A percentile compares a stretch with the other conserved stretches of the same genome.
Evolutionary conservation across 306 rosid species (phyloP).

Genomic region (Spatholobus suberectus): DNA sequence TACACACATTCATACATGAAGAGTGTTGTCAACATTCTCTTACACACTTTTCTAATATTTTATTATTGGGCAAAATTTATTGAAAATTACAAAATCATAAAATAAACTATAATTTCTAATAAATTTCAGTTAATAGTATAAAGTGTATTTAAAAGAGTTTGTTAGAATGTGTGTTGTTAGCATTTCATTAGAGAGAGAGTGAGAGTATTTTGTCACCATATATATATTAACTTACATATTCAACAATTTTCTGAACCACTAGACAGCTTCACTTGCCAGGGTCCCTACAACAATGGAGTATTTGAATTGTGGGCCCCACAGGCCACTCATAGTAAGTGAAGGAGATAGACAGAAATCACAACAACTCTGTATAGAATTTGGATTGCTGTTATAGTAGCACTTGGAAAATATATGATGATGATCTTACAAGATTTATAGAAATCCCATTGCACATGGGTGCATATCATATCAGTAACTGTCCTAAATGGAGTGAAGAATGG

Average conservation of each 20-base stretch:
- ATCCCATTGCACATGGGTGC: slow-evolving; percentile 61
- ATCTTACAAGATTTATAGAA: slow-evolving; percentile 55
- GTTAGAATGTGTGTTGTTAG: too few relatives aligned
- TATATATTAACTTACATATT: slow-evolving; percentile 16
- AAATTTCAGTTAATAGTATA: too few relatives aligned
- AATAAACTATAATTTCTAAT: too few relatives aligned
- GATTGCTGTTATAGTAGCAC: slow-evolving; percentile 42
- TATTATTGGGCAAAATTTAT: too few relatives aligned
- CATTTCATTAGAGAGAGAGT: slow-evolving; percentile 5
- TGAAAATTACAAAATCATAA: neutral
- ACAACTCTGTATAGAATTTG: slow-evolving; percentile 43
- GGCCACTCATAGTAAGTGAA: slow-evolving; percentile 43
- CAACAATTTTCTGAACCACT: slow-evolving; percentile 37
- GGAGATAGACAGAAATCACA: slow-evolving; percentile 52
- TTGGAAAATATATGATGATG: slow-evolving; percentile 44
- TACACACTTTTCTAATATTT: too few relatives aligned
- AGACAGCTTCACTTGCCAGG: slow-evolving; percentile 44
- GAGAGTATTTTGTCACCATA: slow-evolving; percentile 39
- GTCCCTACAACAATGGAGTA: slow-evolving; percentile 47
- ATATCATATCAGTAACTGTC: slow-evolving; percentile 41
- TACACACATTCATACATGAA: too few relatives aligned
- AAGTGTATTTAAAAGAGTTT: too few relatives aligned
- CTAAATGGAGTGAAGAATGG: slow-evolving; percentile 2
- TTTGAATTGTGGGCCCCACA: slow-evolving; percentile 51
- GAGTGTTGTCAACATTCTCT: too few relatives aligned